phyloP scores from a whole-genome alignment of 306 rosid genomes.

The Begonia fuchsioides region DNA sequence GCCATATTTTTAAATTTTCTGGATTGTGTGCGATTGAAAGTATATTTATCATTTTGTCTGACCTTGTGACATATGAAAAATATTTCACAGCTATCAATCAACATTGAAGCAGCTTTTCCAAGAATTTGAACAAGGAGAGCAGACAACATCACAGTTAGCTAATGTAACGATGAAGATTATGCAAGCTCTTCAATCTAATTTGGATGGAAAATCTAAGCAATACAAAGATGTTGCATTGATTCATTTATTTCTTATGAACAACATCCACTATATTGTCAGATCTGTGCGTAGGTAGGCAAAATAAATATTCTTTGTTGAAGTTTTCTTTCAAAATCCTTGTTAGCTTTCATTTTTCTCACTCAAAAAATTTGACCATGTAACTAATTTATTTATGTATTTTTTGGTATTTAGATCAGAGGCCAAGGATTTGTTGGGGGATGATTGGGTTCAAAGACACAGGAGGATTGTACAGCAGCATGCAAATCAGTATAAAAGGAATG shows the following conservation, averaged over 20 bases:
- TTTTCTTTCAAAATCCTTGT: constrained; percentile 7
- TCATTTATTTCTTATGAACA: constrained; percentile 92
- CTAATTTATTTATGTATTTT: constrained; percentile 5
- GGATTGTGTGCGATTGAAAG: no score
- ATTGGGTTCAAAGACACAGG: constrained; percentile 93
- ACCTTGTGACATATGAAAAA: background rate
- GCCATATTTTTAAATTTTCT: no score
- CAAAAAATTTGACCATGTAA: constrained; percentile 4
- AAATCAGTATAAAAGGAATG: constrained; percentile 85
- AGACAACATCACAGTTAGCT: constrained; percentile 58
- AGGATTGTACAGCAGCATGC: constrained; percentile 95
- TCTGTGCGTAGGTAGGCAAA: constrained; percentile 71
- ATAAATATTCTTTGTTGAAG: constrained; percentile 1
- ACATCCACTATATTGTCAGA: constrained; percentile 89
- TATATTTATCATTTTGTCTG: no score
- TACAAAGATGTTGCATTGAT: constrained; percentile 73
- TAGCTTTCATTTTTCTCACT: no score
- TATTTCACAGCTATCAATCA: constrained; percentile 61
- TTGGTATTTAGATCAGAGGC: constrained; percentile 75
- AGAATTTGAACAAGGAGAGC: constrained; percentile 64
- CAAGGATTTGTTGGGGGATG: constrained; percentile 96
- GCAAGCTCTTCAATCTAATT: constrained; percentile 92
- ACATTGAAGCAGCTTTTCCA: constrained; percentile 91
- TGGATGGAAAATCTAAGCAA: constrained; percentile 92
- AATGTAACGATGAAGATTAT: constrained; percentile 82